Evolutionary conservation across 768 basidiomycete species (phyloP), one percentile per base, ranked within the genome.

Genomic region (Lactarius sanguifluus): DNA sequence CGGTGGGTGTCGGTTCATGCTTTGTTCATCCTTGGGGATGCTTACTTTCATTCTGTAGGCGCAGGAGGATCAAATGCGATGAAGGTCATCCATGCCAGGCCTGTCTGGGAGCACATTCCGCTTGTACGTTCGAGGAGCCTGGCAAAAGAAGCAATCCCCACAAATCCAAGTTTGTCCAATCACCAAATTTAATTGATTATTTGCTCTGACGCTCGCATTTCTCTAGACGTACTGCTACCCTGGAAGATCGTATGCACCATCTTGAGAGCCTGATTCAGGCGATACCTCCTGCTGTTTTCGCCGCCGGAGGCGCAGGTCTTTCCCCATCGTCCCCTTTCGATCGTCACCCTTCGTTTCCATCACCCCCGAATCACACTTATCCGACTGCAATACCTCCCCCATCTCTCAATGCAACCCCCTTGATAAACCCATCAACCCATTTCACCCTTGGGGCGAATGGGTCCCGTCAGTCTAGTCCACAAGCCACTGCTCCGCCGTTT

Each of bases 1-100:
- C 86, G 92, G 91, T 93, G 79, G 82, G 89, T 70, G 36, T 58
- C 47, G 23, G 38, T 16, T 25, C 36, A 5, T 47, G 10, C 38
- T 61, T 25, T 25, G 20, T 28, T 54, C 47, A 57, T 38, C 23
- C 34, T 13, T 15, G 16, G 30, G 40, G 32, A 30, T 28, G 9
- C 59, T 69, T 36, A 69, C 13, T 28, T 45, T 71, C 70, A 40
- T 38, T 65, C 55, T 47, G 18, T 70, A 93, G 91, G 23, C 89
- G 91, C 62, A 81, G 92, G 72, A 80, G 92, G 72, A 94, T 94
- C 75, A 91, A 91, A 72, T 94, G 92, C 73, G 92, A 94, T 71
- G 92, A 94, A 75, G 92, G 92, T 0, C 91, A 92, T 73, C 92
- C 92, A 40, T 94, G 91, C 75, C 90, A 93, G 77, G 90, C 91